Evolutionary conservation across 1,284 basidiomycete genomes (phyloP).

Genomic region (Anthracocystis panici-leucophaei): DNA sequence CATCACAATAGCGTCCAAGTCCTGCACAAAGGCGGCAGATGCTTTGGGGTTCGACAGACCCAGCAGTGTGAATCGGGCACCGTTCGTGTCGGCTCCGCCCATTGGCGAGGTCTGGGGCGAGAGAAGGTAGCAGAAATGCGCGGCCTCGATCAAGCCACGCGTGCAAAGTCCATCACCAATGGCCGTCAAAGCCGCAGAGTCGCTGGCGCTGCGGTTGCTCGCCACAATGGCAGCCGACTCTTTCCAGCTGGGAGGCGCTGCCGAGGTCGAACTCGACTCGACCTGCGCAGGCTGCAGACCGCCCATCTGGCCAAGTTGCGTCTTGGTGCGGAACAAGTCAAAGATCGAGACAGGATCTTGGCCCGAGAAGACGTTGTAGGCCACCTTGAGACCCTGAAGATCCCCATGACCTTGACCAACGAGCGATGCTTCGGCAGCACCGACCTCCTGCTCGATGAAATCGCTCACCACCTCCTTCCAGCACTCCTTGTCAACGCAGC

Average conservation of each 20-base stretch:
- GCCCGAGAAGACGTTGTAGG: slow-evolving; percentile 65
- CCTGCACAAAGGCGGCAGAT: slow-evolving; percentile 75
- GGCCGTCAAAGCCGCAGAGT: slow-evolving; percentile 82
- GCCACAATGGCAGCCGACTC: slow-evolving; percentile 88
- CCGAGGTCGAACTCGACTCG: slow-evolving; percentile 73
- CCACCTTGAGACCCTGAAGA: slow-evolving; percentile 64
- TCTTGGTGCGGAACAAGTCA: slow-evolving; percentile 61
- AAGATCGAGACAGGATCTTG: slow-evolving; percentile 59
- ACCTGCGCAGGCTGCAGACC: slow-evolving; percentile 24
- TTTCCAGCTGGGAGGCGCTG: slow-evolving; percentile 81
- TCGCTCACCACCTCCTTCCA: slow-evolving; percentile 91
- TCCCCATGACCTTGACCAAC: slow-evolving; percentile 34
- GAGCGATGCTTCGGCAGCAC: slow-evolving; percentile 31
- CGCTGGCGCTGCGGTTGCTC: slow-evolving; percentile 76
- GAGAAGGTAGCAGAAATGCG: slow-evolving; percentile 90
- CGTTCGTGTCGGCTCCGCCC: slow-evolving; percentile 77
- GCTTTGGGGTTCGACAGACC: slow-evolving; percentile 76
- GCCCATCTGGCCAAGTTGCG: slow-evolving; percentile 39
- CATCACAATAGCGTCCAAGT: slow-evolving; percentile 84
- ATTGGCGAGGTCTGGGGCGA: slow-evolving; percentile 84
- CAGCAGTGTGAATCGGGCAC: slow-evolving; percentile 76
- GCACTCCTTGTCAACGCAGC: slow-evolving; percentile 89
- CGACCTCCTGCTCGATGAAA: slow-evolving; percentile 84
- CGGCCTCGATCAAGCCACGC: slow-evolving; percentile 83
- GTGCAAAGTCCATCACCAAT: slow-evolving; percentile 84